phyloP scores from a whole-genome alignment of 2,329 filamentous ascomycete genomes.

The Davidsoniella australis region DNA sequence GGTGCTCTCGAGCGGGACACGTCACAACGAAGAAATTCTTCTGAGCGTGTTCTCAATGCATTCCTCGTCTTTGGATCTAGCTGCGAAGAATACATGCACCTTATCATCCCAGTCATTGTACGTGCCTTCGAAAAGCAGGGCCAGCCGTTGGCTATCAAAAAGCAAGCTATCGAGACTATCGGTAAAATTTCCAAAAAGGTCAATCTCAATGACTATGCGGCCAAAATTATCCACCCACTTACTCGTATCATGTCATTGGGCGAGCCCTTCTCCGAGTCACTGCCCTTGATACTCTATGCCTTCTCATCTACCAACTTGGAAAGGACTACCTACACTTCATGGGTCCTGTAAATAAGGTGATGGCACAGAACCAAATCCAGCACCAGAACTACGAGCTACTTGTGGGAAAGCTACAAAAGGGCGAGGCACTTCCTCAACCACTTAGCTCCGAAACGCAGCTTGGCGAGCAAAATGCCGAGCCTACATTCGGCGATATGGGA shows the following conservation, averaged over 20 bases:
- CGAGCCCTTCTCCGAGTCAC: constrained; percentile 61
- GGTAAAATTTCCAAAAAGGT: constrained; percentile 90
- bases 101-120: constrained; percentile 92
- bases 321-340: constrained; percentile 93
- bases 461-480: constrained; percentile 58
- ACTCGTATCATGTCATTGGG: constrained; percentile 60
- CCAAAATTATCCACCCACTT: constrained; percentile 88
- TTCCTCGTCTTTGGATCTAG: constrained; percentile 93
- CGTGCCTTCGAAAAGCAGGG: constrained; percentile 81
- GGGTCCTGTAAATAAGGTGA: constrained; percentile 75
- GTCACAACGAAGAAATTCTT: constrained; percentile 58
- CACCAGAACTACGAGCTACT: constrained; percentile 87
- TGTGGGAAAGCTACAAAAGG: constrained; percentile 82
- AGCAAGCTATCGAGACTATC: constrained; percentile 83
- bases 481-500: constrained; percentile 63
- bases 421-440: constrained; percentile 87
- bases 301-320: constrained; percentile 87
- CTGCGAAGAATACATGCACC: constrained; percentile 96
- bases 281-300: constrained; percentile 85
- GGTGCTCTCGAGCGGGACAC: constrained; percentile 78
- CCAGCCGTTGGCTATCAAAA: constrained; percentile 63
- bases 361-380: constrained; percentile 63
- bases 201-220: constrained; percentile 91
- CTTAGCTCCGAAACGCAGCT: constrained; percentile 65
- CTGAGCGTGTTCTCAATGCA: constrained; percentile 81